phyloP scores from a whole-genome alignment of 768 basidiomycete genomes.

The Termitomyces titanicus region DNA sequence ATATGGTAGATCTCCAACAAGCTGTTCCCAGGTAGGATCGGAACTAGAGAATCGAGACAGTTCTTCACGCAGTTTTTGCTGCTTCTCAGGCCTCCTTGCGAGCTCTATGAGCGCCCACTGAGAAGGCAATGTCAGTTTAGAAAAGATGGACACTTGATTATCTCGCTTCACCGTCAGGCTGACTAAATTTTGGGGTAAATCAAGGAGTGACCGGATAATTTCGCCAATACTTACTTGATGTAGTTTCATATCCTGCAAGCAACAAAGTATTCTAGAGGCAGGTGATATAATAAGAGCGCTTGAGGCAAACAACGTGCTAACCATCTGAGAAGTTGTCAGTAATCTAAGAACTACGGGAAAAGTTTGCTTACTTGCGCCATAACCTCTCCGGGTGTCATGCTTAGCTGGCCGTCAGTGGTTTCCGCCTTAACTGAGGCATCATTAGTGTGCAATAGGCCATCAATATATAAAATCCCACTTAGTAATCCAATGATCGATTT shows the following conservation, averaged over 20 bases:
- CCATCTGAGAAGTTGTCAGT: slow-evolving; percentile 11
- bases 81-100: slow-evolving; percentile 37
- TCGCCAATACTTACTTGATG: slow-evolving; percentile 32
- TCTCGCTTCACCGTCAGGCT: slow-evolving; percentile 28
- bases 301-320: neutral
- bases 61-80: slow-evolving; percentile 47
- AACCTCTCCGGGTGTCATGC: slow-evolving; percentile 38
- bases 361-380: slow-evolving; percentile 28
- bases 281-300: neutral
- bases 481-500: slow-evolving; percentile 27
- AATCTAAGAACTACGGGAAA: neutral
- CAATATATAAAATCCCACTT: neutral
- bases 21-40: slow-evolving; percentile 55
- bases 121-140: neutral
- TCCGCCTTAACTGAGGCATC: slow-evolving; percentile 32
- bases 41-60: slow-evolving; percentile 33
- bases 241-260: slow-evolving; percentile 50
- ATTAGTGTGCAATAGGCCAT: neutral
- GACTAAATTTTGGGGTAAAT: slow-evolving; percentile 17
- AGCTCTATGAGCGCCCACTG: slow-evolving; percentile 63
- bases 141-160: neutral
- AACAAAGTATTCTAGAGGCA: slow-evolving; percentile 30
- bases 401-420: slow-evolving; percentile 20
- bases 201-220: neutral
- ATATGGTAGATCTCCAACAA: slow-evolving; percentile 47